Base-by-base conservation (phyloP, 108 stramenopile species). In the Cyclotella baltica region DNA sequence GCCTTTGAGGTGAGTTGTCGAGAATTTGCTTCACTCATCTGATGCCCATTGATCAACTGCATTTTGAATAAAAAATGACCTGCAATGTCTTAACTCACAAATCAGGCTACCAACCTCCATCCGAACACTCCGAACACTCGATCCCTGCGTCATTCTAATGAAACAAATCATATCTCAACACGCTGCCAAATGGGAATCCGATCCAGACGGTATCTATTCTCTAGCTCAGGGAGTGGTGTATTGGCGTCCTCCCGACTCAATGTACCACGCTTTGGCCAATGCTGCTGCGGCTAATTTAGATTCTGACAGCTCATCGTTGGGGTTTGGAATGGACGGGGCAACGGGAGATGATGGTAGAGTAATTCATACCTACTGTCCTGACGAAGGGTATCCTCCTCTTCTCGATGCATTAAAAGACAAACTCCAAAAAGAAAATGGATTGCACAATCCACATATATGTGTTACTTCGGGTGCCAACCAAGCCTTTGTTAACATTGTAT, bases 381-480 rank as follows among this genome's bases (percentile, higher is more conserved):
- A 91, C 57, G 88, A 92, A 75, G 95, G 95, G 1, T 72, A 89
- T 37, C 88, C 89, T 16, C 89, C 87, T 58, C 66, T 96, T 11
- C 48, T 81, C 0, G 65, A 58, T 1, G 88, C 83, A 19, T 62
- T 96, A 2, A 63, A 79, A 36, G 4, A 33, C 23, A 93, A 94
- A 70, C 66, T 96, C 4, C 25, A 51, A 13, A 62, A 64, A 25
- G 88, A 96, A 77, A 93, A 96, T 82, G 80, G 76, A 13, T 73
- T 96, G 64, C 29, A 13, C 3, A 55, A 78, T 61, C 66, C 76
- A 2, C 70, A 95, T 70, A 87, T 97, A n/a, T 93, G 96, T 85
- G 89, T 98, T 1, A 97, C 97, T 1, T 86, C 91, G 4, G 98
- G 98, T 10, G 97, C 96, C 48, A 98, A 98, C 76, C 97, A 97